Percentiles rank a stretch among this genome's conserved stretches.
phyloP scores from a whole-genome alignment of 345 rosid genomes.

The Salix brachista region DNA sequence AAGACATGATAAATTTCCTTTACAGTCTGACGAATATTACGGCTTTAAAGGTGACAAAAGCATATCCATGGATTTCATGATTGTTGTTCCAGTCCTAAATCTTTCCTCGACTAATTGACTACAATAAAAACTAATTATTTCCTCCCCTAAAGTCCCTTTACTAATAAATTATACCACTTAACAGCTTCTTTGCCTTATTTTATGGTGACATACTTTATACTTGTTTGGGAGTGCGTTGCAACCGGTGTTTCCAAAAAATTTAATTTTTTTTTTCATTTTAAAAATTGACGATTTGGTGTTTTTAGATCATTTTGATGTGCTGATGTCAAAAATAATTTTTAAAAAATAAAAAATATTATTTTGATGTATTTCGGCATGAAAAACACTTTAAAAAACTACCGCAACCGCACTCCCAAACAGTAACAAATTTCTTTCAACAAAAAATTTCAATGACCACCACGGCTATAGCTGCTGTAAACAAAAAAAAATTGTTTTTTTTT shows the following conservation, averaged over 20 bases:
- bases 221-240: too few species aligned
- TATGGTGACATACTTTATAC: conserved; percentile 40
- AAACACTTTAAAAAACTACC: too few species aligned
- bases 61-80: conserved; percentile 11
- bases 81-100: conserved; percentile 13
- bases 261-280: too few species aligned
- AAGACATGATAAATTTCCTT: not conserved
- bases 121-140: not conserved
- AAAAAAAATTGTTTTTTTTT: not conserved
- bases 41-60: not conserved
- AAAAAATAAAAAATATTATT: too few species aligned
- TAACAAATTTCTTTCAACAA: conserved; percentile 10
- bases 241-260: too few species aligned
- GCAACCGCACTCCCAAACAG: too few species aligned
- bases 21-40: conserved; percentile 17
- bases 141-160: not conserved
- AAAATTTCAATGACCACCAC: conserved; percentile 10
- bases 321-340: too few species aligned
- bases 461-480: too few species aligned
- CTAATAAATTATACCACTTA: not conserved
- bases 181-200: conserved; percentile 25
- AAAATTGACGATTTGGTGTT: too few species aligned
- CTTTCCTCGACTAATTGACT: conserved; percentile 17
- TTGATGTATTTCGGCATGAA: too few species aligned
- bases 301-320: too few species aligned